Percentiles rank a stretch among this genome's conserved stretches.
phyloP scores from a whole-genome alignment of 108 stramenopile species.

The Conticribra guillardii region DNA sequence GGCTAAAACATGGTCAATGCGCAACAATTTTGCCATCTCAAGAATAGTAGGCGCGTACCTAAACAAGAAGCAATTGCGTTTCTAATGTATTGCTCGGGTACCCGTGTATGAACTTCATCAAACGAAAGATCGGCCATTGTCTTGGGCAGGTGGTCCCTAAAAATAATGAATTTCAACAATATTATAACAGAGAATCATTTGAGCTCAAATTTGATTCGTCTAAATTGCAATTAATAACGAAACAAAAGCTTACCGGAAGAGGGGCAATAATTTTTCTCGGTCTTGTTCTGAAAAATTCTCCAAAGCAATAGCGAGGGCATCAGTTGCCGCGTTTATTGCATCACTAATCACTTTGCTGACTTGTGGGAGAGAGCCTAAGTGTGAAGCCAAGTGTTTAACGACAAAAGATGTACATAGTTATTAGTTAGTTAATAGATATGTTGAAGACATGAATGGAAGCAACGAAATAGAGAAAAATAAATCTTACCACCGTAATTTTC shows the following conservation, averaged over 20 bases:
- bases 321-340: constrained; percentile 92
- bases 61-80: constrained; percentile 92
- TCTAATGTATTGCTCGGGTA: constrained; percentile 93
- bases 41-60: too few relatives aligned
- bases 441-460: too few relatives aligned
- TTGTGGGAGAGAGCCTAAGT: constrained; percentile 71
- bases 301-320: constrained; percentile 85
- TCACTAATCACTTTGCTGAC: constrained; percentile 89
- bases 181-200: not conserved
- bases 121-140: constrained; percentile 89
- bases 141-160: constrained; percentile 81
- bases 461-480: too few relatives aligned
- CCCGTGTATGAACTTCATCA: constrained; percentile 71
- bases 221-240: too few relatives aligned
- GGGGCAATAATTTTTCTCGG: constrained; percentile 67
- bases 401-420: too few relatives aligned
- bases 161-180: constrained; percentile 12
- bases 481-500: constrained; percentile 75
- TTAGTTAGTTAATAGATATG: too few relatives aligned
- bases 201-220: too few relatives aligned
- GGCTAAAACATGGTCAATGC: not conserved
- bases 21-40: too few relatives aligned
- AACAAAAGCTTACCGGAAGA: constrained; percentile 65
- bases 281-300: constrained; percentile 74
- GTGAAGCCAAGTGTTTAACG: not conserved